Evolutionary conservation across 2,329 filamentous ascomycete genomes (phyloP).

Genomic region (Xylariaceae sp.): DNA sequence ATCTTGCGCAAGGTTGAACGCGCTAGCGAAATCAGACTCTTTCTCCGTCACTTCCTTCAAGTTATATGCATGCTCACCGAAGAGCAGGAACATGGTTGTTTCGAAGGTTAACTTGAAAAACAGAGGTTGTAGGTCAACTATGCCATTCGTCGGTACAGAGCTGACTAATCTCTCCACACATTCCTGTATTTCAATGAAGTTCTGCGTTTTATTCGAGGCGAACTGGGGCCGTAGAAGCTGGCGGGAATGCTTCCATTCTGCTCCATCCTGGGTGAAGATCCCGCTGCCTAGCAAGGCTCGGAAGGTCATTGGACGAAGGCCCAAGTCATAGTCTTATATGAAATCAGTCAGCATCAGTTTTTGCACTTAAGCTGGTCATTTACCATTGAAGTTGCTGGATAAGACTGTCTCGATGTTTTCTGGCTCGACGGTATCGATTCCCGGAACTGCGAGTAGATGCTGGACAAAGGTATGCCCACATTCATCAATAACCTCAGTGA

Average conservation of each 20-base stretch:
- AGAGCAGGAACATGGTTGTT: conserved; percentile 2
- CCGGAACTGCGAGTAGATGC: neutral
- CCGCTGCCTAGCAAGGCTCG: conserved; percentile 7
- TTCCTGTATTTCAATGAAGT: conserved; percentile 7
- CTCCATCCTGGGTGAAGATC: conserved; percentile 15
- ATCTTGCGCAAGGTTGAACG: conserved; percentile 10
- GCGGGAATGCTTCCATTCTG: conserved; percentile 7
- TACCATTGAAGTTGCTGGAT: conserved; percentile 7
- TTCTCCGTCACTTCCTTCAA: neutral
- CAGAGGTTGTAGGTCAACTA: conserved; percentile 10
- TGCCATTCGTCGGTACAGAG: neutral
- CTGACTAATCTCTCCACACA: conserved; percentile 1
- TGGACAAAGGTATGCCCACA: conserved; percentile 3
- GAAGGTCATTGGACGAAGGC: conserved; percentile 2
- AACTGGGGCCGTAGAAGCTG: conserved; percentile 6
- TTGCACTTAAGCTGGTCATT: neutral
- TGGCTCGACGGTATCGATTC: neutral
- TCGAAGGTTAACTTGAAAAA: conserved; percentile 13
- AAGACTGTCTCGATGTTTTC: conserved; percentile 15
- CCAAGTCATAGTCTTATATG: conserved; percentile 3
- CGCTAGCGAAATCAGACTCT: neutral
- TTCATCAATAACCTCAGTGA: neutral
- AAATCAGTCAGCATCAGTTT: neutral
- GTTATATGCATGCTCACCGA: neutral
- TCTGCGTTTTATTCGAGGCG: neutral